These are phyloP conservation scores for Grigorovia jiainica DNA, from an alignment of 805 yeast genomes.

Conservation along the genomic window DNA sequence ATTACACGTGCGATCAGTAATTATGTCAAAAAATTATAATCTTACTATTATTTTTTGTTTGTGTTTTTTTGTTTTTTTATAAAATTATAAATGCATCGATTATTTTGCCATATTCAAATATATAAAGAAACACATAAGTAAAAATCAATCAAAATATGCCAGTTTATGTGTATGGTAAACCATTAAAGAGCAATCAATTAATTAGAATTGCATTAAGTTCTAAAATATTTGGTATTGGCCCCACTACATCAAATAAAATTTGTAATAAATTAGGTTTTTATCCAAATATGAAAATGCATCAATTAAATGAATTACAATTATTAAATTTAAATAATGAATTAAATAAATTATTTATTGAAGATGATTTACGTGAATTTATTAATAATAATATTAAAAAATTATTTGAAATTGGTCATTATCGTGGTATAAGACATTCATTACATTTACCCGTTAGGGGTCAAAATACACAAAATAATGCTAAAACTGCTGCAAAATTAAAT, in stretches of 20 bases:
- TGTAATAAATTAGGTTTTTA: slow-evolving; percentile 87
- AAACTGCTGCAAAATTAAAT: slow-evolving; percentile 81
- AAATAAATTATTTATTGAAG: slow-evolving; percentile 74
- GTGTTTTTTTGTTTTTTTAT: no score
- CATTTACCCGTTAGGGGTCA: slow-evolving; percentile 85
- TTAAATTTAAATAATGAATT: slow-evolving; percentile 82
- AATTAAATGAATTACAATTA: slow-evolving; percentile 78
- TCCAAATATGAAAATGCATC: slow-evolving; percentile 91
- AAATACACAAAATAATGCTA: slow-evolving; percentile 82
- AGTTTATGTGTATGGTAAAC: slow-evolving; percentile 44
- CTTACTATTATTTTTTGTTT: no score
- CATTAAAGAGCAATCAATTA: slow-evolving; percentile 35
- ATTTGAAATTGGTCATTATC: slow-evolving; percentile 73
- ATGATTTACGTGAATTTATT: slow-evolving; percentile 62
- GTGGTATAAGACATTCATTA: slow-evolving; percentile 81
- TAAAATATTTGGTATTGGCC: slow-evolving; percentile 83
- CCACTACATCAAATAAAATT: slow-evolving; percentile 55
- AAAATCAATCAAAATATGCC: slow-evolving; percentile 31
- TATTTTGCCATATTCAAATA: neutral
- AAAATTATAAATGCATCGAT: no score
- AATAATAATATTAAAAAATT: slow-evolving; percentile 71
- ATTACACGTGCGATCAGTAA: no score
- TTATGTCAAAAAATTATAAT: no score
- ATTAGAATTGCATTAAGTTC: slow-evolving; percentile 57
- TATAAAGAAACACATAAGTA: neutral